A percentile compares a stretch with the other conserved stretches of the same genome.
Conservation (phyloP, 257 asterid genomes). For the Cruciata laevipes region DNA sequence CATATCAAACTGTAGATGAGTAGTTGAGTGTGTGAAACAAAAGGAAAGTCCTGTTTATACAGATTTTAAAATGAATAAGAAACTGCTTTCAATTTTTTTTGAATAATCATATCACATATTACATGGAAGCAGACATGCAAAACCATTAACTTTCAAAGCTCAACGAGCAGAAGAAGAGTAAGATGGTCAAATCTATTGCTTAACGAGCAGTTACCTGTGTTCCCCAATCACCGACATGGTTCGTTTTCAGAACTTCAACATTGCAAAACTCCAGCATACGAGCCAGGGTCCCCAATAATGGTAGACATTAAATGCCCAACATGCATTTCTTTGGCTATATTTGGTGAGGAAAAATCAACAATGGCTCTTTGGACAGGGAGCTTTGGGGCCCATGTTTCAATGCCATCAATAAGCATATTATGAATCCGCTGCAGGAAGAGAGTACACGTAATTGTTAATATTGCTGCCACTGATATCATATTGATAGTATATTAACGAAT, state of each 20-base stretch:
- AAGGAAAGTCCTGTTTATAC: background rate
- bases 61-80: background rate
- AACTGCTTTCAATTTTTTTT: background rate
- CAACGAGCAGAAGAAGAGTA: conserved; percentile 7
- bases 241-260: conserved; percentile 81
- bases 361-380: conserved; percentile 66
- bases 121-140: background rate
- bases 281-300: conserved; percentile 82
- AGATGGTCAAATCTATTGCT: background rate
- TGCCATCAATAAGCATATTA: conserved; percentile 69
- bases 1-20: conserved; percentile 79
- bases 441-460: background rate
- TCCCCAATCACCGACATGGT: conserved; percentile 99
- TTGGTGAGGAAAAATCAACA: conserved; percentile 95
- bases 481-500: conserved; percentile 2
- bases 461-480: background rate
- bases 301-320: conserved; percentile 96
- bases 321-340: conserved; percentile 97
- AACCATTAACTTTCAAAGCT: background rate
- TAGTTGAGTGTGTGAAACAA: background rate
- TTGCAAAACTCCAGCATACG: conserved; percentile 87
- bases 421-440: conserved; percentile 61
- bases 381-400: conserved; percentile 81
- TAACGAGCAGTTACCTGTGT: conserved; percentile 51
- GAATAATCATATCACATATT: too few species aligned